Base-by-base conservation (phyloP, 495 filamentous ascomycete genomes). In the Filosporella fistucella region DNA sequence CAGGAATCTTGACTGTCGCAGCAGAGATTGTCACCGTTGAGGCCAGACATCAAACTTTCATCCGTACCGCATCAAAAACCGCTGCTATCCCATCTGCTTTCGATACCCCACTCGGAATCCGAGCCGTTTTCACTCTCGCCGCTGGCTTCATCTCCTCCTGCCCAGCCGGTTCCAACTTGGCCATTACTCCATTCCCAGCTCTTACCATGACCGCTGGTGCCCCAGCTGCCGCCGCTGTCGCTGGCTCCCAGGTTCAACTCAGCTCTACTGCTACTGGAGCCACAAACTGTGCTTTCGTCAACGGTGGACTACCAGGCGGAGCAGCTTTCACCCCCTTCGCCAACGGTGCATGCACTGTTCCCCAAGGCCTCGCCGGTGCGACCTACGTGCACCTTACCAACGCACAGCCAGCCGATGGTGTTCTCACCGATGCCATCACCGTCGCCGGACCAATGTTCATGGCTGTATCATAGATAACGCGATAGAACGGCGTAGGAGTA, bases 11-110 rank as follows among this genome's bases (percentile, higher is more conserved):
- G 23, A 77, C 76, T n/a, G 77, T 74, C 3, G 81, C 81, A 7
- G 80, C 72, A 21, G 73, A 72, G 30, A 85, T 85, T 54, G 62
- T 82, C 23, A 79, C 81, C 34, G 67, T 81, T 17, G 82, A 85
- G 53, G 70, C 77, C 28, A 72, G 81, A 4, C 82, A 84, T 64
- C 75, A 67, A 23, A 64, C 80, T 6, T 78, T 75, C 59, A 67
- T 84, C 42, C 78, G 81, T 38, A 65, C 66, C 30, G 62, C 70
- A 4, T 64, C 72, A 8, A 60, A 66, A 8, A 58, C 76, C 38
- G 58, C 58, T 14, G 76, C 81, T 4, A 76, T 77, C 45, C 64
- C 80, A 4, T 69, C 76, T 37, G 61, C 78, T 1, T 80, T 82
- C 57, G 81, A 82, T 29, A 67, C 66, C 3, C 77, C 80, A 5